Evolutionary conservation across 1,139 yeast species (phyloP), one percentile per base, ranked within the genome.

Genomic region (Zygoascus hellenicus): DNA sequence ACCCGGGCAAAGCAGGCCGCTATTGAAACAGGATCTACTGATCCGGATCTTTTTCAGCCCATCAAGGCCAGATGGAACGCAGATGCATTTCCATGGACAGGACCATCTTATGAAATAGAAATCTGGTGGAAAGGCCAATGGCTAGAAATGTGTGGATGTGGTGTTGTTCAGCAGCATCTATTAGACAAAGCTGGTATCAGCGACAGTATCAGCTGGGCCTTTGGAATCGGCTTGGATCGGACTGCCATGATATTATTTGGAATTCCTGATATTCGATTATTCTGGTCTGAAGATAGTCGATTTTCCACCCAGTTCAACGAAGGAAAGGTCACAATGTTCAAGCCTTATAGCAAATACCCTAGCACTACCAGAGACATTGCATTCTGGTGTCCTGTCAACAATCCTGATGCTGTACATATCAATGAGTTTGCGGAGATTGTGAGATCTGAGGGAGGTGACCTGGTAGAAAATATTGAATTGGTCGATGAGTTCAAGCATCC

Each of bases 61-160:
- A 74, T 94, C 55, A 82, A 78, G 61, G 87, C 90, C 13, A 76
- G 97, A 55, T 92, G 99, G 99, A 86, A 89, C 30, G 95, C 87
- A 62, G 96, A 95, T 0, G 88, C 83, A 60, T 92, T 92, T 70
- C 99, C 99, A 3, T 92, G 97, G 97, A 92, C 99, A 2, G 81
- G 95, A 1, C 99, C 99, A 5, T 87, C 96, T 31, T 92, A 96
- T 92, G 97, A 92, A 61, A 88, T 94, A 56, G 99, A 92, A 66
- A 96, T 92, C 5, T 90, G 95, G 94, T 94, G 97, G 97, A 87
- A 90, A 63, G 96, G 95, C 38, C 96, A 90, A 57, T 94, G 98
- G 98, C 73, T 92, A 38, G 99, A 92, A 68, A 82, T 96, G 65
- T 88, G 96, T 62, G 99, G 99, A 1, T 87, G 96, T 66, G 99